Conservation (phyloP, 371 early-diverging fungal genomes). For the Cokeromyces recurvatus region DNA sequence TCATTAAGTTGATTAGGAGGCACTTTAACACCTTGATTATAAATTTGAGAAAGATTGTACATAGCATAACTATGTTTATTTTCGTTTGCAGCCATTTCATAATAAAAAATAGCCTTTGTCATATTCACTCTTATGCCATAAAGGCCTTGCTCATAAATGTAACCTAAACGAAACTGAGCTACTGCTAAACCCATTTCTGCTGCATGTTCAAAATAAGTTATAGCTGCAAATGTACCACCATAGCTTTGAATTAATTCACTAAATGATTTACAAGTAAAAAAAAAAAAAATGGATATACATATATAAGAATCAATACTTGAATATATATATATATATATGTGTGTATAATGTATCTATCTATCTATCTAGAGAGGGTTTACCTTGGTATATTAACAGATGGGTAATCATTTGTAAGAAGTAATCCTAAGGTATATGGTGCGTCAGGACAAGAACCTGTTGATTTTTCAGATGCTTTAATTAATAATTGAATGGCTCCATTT, state of each 20-base stretch:
- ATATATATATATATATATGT: no score
- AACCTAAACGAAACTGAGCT: constrained; percentile 27
- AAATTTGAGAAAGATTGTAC: constrained; percentile 28
- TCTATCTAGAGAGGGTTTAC: no score
- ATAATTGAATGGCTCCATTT: constrained; percentile 20
- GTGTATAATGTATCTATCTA: no score
- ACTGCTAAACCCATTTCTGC: constrained; percentile 27
- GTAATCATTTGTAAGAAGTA: constrained; percentile 27
- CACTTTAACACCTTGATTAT: constrained; percentile 31
- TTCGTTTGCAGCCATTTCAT: constrained; percentile 24
- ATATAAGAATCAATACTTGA: no score
- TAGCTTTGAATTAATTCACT: constrained; percentile 25
- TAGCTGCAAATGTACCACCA: constrained; percentile 28
- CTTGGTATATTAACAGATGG: constrained; percentile 28
- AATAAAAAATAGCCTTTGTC: constrained; percentile 21
- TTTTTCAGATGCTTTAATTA: constrained; percentile 30
- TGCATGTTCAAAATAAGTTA: constrained; percentile 26
- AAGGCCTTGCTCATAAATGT: constrained; percentile 24
- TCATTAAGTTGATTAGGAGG: constrained; percentile 23
- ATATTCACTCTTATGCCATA: constrained; percentile 24
- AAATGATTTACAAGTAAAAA: neutral
- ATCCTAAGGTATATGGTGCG: constrained; percentile 34
- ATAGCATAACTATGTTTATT: constrained; percentile 22
- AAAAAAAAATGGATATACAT: neutral
- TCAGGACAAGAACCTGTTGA: constrained; percentile 30